Evolutionary conservation across 768 basidiomycete species (phyloP), one percentile per base, ranked within the genome.

Genomic region (Tephrocybe sp.): DNA sequence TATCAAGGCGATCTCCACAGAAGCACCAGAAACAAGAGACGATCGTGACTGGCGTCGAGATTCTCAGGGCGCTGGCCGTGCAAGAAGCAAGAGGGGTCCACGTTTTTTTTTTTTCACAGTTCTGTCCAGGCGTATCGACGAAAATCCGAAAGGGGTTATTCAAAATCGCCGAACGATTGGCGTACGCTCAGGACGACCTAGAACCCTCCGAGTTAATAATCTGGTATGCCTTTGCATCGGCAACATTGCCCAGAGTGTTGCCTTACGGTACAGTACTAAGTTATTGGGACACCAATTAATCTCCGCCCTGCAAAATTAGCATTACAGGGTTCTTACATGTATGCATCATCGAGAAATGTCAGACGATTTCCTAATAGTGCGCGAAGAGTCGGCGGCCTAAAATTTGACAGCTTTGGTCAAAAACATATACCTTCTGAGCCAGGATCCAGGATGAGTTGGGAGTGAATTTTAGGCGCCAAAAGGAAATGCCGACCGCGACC

Each of bases 221-320:
- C n/a, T n/a, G n/a, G n/a, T n/a, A n/a, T n/a, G n/a, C n/a, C 37
- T 7, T 39, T 25, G 25, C 30, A 15, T 22, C 16, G 30, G 11
- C 13, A 18, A 16, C 36, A 39, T 28, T 28, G 1, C 4, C 3
- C 31, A 25, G 32, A 15, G 24, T 13, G 30, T 44, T 47, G 42
- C 51, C 51, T 34, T 49, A 56, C 21, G 37, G 21, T 13, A 38
- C 15, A 37, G 31, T 40, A 16, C 16, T 15, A 48, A 21, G 30
- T 47, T 41, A 19, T 31, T 30, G 37, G 16, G 32, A 31, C 38
- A 27, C 36, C 31, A n/a, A 40, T 52, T 54, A 40, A 57, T 57
- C 46, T 57, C 52, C 56, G 49, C 41, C 38, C 45, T 38, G 8
- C 22, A 46, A 47, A 45, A 27, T 43, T 48, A 28, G 44, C 49